Base-by-base conservation (phyloP, 495 filamentous ascomycete species). In the Darksidea phi region DNA sequence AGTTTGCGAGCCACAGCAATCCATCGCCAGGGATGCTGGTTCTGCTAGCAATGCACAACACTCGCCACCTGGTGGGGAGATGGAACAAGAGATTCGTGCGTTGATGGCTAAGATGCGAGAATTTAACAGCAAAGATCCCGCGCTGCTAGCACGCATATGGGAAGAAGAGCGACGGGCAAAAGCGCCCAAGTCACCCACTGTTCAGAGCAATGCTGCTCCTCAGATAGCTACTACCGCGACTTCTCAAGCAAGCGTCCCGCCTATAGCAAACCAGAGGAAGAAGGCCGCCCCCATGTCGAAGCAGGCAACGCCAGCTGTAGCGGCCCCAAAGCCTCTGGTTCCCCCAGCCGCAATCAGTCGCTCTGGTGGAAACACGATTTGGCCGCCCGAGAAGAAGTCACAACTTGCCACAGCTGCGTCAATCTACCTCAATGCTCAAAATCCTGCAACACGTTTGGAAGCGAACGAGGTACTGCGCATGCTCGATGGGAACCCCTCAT, bases 401-500 rank as follows among this genome's bases (percentile, higher is more conserved):
- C 25, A 61, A 10, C 46, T 77, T 1, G 71, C 72, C 17, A 56
- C 52, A n/a, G 67, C 71, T 0, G 69, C 72, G 10, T 38, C 67
- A 6, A 54, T 37, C 18, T 74, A 67, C 59, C 48, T 77, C 13
- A 67, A 72, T 26, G 25, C 60, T 1, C 63, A 68, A 37, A 77
- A 77, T 53, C 54, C 47, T 8, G 48, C 49, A 18, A 69, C 56
- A 12, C 59, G 36, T 2, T 32, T 72, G 11, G 32, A 15, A 17
- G 15, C 69, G n/a, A 65, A 74, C 4, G 53, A 73, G 20, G 70
- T 83, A 0, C 66, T 69, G 41, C 53, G 52, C 7, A 68, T 83
- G 24, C 61, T 83, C 18, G 70, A 81, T 41, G 54, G 54, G 18
- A 80, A 81, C 67, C 79, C 79, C 0, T 76, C 72, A 17, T 83